phyloP scores from a whole-genome alignment of 352 stramenopile genomes.

The Blastocystis sp. region DNA sequence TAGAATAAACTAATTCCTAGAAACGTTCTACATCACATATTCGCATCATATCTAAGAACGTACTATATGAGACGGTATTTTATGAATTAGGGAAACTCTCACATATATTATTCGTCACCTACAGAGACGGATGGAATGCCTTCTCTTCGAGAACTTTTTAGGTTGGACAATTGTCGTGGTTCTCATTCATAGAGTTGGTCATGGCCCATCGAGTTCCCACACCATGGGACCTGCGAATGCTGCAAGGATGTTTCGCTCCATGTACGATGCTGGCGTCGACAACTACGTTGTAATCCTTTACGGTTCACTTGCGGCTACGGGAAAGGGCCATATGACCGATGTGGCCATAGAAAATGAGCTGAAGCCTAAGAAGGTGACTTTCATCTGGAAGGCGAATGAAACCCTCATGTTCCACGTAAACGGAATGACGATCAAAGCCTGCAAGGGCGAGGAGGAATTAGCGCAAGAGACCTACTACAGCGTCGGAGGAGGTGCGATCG shows the following conservation, averaged over 20 bases:
- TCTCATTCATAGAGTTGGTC: conserved; percentile 53
- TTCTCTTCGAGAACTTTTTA: conserved; percentile 47
- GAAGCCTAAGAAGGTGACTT: conserved; percentile 59
- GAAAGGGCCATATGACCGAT: conserved; percentile 65
- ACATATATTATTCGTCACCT: conserved; percentile 48
- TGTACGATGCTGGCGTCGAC: conserved; percentile 15
- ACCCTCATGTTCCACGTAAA: conserved; percentile 63
- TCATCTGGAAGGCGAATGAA: conserved; percentile 63
- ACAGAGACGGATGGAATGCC: conserved; percentile 35
- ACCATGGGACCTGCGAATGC: conserved; percentile 65
- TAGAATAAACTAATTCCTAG: background rate
- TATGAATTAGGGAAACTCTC: background rate
- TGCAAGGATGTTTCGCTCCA: conserved; percentile 43
- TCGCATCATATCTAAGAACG: conserved; percentile 22
- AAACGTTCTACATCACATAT: background rate
- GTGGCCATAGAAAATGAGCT: conserved; percentile 64
- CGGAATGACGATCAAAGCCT: conserved; percentile 64
- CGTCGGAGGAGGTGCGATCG: conserved; percentile 65
- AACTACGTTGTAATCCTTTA: conserved; percentile 62
- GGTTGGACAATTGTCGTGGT: background rate
- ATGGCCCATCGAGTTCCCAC: conserved; percentile 65
- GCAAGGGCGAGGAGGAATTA: background rate
- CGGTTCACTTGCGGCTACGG: conserved; percentile 63
- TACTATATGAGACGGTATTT: background rate
- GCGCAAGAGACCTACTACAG: conserved; percentile 64